Percentiles rank a stretch among this genome's conserved stretches.
phyloP scores from a whole-genome alignment of 1,284 basidiomycete genomes.

The Volvariella volvacea region DNA sequence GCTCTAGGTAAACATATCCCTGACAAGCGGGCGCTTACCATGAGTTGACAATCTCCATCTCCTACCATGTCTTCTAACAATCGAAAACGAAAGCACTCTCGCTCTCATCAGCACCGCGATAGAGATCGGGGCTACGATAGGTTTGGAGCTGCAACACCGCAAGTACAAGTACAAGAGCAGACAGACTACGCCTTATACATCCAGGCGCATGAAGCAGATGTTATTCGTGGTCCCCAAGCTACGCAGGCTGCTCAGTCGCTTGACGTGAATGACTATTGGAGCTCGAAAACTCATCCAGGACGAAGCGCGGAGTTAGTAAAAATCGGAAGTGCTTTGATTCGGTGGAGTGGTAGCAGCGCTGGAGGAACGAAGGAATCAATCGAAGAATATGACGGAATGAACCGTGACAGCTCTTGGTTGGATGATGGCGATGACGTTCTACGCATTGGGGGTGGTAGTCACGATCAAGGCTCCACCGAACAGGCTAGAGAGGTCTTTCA shows the following conservation, averaged over 20 bases:
- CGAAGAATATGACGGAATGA: too few relatives aligned
- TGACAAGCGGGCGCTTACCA: too few relatives aligned
- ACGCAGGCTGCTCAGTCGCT: conserved; percentile 36
- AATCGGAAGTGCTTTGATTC: conserved; percentile 38
- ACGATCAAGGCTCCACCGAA: conserved; percentile 7
- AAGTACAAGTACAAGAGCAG: neutral
- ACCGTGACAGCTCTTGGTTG: conserved; percentile 4
- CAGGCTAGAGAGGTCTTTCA: conserved; percentile 1
- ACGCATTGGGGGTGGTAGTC: conserved; percentile 6
- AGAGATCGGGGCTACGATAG: too few relatives aligned
- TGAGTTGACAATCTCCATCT: too few relatives aligned
- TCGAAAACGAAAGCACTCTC: too few relatives aligned
- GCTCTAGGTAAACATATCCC: too few relatives aligned
- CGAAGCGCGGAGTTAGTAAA: conserved; percentile 10
- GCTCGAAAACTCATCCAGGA: conserved; percentile 9
- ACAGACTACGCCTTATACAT: neutral
- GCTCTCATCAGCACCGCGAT: too few relatives aligned
- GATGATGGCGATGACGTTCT: conserved; percentile 13
- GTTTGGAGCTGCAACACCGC: too few relatives aligned
- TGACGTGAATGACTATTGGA: conserved; percentile 27
- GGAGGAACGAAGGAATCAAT: conserved; percentile 2
- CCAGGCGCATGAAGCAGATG: conserved; percentile 57
- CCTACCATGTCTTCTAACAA: too few relatives aligned
- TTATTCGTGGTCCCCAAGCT: conserved; percentile 44
- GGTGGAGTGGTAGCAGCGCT: conserved; percentile 25